Percentiles rank a stretch among this genome's conserved stretches.
These are phyloP conservation scores for Tetrapyrgos nigripes DNA, from an alignment of 1,284 basidiomycete species.

Conservation along the genomic window DNA sequence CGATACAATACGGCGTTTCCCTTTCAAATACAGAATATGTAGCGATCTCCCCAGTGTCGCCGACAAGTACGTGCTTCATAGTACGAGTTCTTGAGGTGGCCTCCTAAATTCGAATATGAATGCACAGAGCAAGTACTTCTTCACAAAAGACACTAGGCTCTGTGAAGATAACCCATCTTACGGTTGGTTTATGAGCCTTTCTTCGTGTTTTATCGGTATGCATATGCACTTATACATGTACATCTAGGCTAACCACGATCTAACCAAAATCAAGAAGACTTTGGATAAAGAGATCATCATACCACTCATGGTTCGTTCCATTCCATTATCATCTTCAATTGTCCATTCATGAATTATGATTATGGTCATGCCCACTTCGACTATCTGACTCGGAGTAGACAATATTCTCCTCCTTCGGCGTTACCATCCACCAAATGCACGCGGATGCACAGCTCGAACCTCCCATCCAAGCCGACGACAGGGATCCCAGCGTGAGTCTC, in stretches of 20 bases:
- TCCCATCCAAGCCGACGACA: too few species aligned
- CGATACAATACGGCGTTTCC: background rate
- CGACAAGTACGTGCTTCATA: background rate
- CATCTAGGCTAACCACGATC: background rate
- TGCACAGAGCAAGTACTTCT: background rate
- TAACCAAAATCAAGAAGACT: background rate
- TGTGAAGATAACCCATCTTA: background rate
- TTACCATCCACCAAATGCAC: background rate
- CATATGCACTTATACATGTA: background rate
- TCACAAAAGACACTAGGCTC: background rate
- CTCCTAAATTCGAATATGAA: background rate
- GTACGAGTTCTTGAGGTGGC: background rate
- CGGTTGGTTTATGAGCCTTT: too few species aligned
- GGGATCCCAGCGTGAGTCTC: too few species aligned
- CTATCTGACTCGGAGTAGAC: background rate
- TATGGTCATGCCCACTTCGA: too few species aligned
- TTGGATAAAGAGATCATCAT: background rate
- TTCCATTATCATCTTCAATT: background rate
- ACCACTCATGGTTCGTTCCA: background rate
- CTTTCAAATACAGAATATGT: background rate
- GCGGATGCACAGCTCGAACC: too few species aligned
- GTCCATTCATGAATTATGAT: background rate
- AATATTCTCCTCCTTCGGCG: background rate
- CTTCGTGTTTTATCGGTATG: background rate
- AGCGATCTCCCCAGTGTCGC: background rate